These are phyloP conservation scores for Medicago arabica DNA, from an alignment of 306 rosid genomes.

Conservation along the genomic window DNA sequence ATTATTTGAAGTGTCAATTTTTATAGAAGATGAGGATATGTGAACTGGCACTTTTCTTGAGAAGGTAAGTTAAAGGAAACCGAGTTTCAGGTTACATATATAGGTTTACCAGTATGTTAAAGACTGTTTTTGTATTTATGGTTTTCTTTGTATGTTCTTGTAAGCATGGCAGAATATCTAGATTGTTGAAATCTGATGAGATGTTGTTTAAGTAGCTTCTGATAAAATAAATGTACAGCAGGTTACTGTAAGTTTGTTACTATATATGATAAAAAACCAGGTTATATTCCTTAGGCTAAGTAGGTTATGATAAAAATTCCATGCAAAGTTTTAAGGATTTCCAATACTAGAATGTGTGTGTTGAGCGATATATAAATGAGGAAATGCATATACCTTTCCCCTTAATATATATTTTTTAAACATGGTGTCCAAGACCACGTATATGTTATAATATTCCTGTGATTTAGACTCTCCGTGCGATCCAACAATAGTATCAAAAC, in stretches of 20 bases:
- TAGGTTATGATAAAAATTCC: not conserved
- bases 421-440: not conserved
- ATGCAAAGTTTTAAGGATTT: not conserved
- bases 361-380: not conserved
- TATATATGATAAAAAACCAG: not conserved
- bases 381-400: not conserved
- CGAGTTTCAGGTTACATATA: conserved; percentile 36
- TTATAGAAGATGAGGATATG: conserved; percentile 26
- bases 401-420: too few relatives aligned
- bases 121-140: conserved; percentile 40
- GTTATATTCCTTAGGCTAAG: not conserved
- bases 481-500: not conserved
- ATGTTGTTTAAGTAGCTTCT: conserved; percentile 28
- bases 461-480: not conserved
- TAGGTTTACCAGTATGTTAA: conserved; percentile 31
- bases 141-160: conserved; percentile 44
- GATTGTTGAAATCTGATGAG: conserved; percentile 36
- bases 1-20: conserved; percentile 42
- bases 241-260: not conserved
- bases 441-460: not conserved
- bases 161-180: conserved; percentile 48
- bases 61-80: conserved; percentile 42
- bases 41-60: conserved; percentile 33
- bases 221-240: not conserved
- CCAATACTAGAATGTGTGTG: too few relatives aligned